Evolutionary conservation across 2,329 filamentous ascomycete genomes (phyloP), one percentile per base, ranked within the genome.

Genomic region (Chaetoscypha palmicola): DNA sequence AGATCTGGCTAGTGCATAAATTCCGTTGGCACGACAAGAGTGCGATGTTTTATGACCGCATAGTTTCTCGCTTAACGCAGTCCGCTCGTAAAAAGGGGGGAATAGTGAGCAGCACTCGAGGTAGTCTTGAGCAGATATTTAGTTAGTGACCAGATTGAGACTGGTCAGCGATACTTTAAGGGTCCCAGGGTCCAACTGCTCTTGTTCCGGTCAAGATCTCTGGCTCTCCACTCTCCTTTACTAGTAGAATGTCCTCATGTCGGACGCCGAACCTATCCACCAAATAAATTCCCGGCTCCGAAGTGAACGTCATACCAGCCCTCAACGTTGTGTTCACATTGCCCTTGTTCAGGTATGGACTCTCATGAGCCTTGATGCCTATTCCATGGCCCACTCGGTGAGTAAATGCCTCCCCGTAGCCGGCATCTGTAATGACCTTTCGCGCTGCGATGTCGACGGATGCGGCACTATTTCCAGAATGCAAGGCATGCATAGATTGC

Each of bases 351-450:
- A 82, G 62, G 51, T 81, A 82, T 0, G 77, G 78, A 22, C 74
- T 77, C 56, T 82, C 78, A 50, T 81, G 78, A 1, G 77, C 77
- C 61, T 82, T 81, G 56, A 83, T 80, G 0, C 78, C 79, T 37
- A 83, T 80, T 1, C 78, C 74, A 52, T 83, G 79, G 1, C 78
- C 78, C 1, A 82, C 64, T 1, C 78, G 69, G 51, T 82, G 78
- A 1, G 77, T 81, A 49, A 82, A 82, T 0, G 67, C 68, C 16
- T 70, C 63, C 0, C 73, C 76, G 46, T 81, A 81, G 0, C 77
- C 77, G 0, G 75, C 77, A 9, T 70, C 59, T 10, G 72, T 67
- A 38, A 82, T 81, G 16, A 81, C 66, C 0, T 62, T 62, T 1
- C 77, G 68, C 4, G 78, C 78, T 1, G 78, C 77, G 31, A 81